Evolutionary conservation across 2,329 filamentous ascomycete species (phyloP).

Genomic region (Cytospora paraplurivora): DNA sequence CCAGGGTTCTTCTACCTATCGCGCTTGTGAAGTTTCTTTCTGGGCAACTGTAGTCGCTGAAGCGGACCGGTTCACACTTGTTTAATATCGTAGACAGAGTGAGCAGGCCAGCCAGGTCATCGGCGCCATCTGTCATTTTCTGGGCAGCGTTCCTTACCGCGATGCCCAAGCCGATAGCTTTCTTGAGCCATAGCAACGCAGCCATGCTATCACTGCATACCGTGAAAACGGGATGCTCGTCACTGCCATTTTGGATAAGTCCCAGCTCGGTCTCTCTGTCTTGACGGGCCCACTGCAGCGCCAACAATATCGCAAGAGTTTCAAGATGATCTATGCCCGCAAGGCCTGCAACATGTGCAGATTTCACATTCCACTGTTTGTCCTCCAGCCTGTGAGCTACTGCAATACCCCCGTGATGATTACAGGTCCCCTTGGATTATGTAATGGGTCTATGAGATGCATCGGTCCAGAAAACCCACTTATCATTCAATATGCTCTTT

Average conservation of each 20-base stretch:
- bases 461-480: neutral
- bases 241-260: neutral
- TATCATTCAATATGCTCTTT: neutral
- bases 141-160: neutral
- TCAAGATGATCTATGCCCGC: neutral
- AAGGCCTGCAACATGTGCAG: neutral
- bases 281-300: neutral
- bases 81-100: neutral
- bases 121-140: neutral
- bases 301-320: neutral
- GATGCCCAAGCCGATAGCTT: neutral
- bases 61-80: neutral
- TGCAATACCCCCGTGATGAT: conserved; percentile 8
- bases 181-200: neutral
- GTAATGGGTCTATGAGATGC: neutral
- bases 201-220: neutral
- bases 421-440: too few species aligned
- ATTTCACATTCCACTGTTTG: neutral
- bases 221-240: neutral
- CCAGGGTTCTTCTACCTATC: neutral
- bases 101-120: neutral
- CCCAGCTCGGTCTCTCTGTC: neutral
- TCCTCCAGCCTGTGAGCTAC: conserved; percentile 1
- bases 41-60: neutral
- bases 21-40: neutral